Base-by-base conservation (phyloP, 331 rosid species). In the Dryas integrifolia region DNA sequence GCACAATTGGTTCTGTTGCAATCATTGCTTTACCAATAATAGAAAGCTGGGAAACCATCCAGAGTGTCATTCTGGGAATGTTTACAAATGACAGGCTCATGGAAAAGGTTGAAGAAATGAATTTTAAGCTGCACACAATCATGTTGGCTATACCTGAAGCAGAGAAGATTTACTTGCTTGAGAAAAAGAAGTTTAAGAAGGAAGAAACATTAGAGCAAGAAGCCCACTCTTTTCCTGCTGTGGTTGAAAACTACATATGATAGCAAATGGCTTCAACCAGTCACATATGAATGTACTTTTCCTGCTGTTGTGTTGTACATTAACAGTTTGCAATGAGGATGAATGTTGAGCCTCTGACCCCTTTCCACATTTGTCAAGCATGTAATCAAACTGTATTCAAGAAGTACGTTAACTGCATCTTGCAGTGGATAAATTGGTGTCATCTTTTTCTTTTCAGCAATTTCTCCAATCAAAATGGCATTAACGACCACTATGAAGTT, bases 11-110 rank as follows among this genome's bases (percentile, higher is more conserved):
- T 59, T 92, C 98, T 4, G 85, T 83, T 16, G 90, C 84, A 56
- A 92, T 92, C 65, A 88, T 92, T 47, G 82, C 79, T 46, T 83
- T 90, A 44, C 98, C 98, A 26, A 2, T 90, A 45, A 38, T 82
- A 5, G 96, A 92, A 83, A 90, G 97, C 73, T 80, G 97, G 96
- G 89, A 79, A 72, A 92, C 93, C 16, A 82, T 92, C 4, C 81
- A 78, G 2, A 81, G 60, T 7, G 86, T 92, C 7, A 59, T 73
- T n/a, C 35, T 85, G 57, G 98, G 94, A 7, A 86, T 90, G 92
- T 87, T 88, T 74, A 89, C 97, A 61, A 90, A 86, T 74, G 94
- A 93, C 77, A 86, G 88, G 55, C 92, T 92, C 51, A 77, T 90
- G 81, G 86, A 83, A 67, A 88, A 80, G 80, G 86, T 90, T 6